These are phyloP conservation scores for Cladosporium cucumerinum DNA, from an alignment of 2,329 filamentous ascomycete species.

Conservation along the genomic window DNA sequence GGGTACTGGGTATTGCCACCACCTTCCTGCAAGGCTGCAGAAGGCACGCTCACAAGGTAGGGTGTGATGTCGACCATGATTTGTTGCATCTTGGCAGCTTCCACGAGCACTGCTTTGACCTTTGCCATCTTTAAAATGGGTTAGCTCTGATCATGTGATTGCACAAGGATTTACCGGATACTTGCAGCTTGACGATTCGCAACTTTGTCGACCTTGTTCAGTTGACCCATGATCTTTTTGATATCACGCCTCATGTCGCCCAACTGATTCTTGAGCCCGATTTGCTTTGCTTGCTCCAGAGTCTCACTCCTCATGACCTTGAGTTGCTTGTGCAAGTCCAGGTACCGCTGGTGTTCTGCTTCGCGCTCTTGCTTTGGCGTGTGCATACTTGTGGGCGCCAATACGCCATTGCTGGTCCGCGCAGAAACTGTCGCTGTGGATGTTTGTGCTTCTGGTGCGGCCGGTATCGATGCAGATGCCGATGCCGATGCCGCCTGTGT, in stretches of 20 bases:
- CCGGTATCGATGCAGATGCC: not conserved
- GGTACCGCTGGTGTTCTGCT: slow-evolving; percentile 47
- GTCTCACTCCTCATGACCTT: slow-evolving; percentile 59
- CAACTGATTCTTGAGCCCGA: slow-evolving; percentile 60
- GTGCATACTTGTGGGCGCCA: not conserved
- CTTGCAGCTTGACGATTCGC: slow-evolving; percentile 59
- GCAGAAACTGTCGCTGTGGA: not conserved
- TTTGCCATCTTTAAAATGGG: slow-evolving; percentile 41
- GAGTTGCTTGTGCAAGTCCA: slow-evolving; percentile 63
- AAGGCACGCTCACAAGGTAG: slow-evolving; percentile 42
- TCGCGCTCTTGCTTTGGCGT: slow-evolving; percentile 34
- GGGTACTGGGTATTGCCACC: slow-evolving; percentile 37
- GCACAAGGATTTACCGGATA: slow-evolving; percentile 11
- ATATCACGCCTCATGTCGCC: slow-evolving; percentile 54
- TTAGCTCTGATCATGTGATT: slow-evolving; percentile 9
- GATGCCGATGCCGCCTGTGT: slow-evolving; percentile 1
- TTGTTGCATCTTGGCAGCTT: slow-evolving; percentile 22
- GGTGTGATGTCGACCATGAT: slow-evolving; percentile 28
- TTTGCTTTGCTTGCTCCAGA: slow-evolving; percentile 51
- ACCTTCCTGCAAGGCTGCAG: not conserved
- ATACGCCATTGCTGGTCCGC: not conserved
- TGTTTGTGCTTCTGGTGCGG: not conserved
- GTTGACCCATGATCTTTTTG: slow-evolving; percentile 69
- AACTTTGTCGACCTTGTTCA: slow-evolving; percentile 59
- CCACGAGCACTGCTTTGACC: slow-evolving; percentile 53